phyloP scores from a whole-genome alignment of 1,284 basidiomycete genomes.

The Vanrija pseudolonga region DNA sequence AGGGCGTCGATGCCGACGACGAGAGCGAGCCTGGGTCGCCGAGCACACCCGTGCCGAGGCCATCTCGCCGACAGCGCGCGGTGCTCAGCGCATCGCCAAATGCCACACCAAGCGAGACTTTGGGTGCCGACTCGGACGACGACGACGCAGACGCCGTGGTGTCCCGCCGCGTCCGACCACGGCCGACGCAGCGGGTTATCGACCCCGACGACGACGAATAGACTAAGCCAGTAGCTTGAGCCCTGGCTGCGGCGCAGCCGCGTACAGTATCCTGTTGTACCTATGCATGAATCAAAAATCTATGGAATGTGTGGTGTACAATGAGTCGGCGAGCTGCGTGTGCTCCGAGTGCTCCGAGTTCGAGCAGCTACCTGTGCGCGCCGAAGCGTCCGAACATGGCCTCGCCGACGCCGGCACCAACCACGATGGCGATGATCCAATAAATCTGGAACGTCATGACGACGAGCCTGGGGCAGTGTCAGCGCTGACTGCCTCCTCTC shows the following conservation, averaged over 20 bases:
- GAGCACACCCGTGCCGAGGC: too few species aligned
- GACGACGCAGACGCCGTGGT: not conserved
- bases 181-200: slow-evolving; percentile 9
- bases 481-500: not conserved
- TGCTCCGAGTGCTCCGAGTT: not conserved
- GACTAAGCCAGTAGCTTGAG: too few species aligned
- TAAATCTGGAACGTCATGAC: slow-evolving; percentile 49
- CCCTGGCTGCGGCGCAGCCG: too few species aligned
- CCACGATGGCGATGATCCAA: slow-evolving; percentile 41
- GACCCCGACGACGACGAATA: slow-evolving; percentile 23
- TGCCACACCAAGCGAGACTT: too few species aligned
- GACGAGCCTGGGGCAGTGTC: slow-evolving; percentile 23
- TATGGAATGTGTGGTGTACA: not conserved
- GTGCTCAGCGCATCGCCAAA: too few species aligned
- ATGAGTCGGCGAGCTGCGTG: too few species aligned
- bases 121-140: not conserved
- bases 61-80: too few species aligned
- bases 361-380: not conserved
- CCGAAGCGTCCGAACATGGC: slow-evolving; percentile 39
- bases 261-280: slow-evolving; percentile 11
- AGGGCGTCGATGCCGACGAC: slow-evolving; percentile 5
- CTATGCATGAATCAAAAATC: slow-evolving; percentile 5
- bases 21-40: slow-evolving; percentile 1
- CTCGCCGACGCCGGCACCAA: slow-evolving; percentile 44
- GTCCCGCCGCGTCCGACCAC: not conserved